Conservation (phyloP, 805 yeast species). For the Yamadazyma insecticola region DNA sequence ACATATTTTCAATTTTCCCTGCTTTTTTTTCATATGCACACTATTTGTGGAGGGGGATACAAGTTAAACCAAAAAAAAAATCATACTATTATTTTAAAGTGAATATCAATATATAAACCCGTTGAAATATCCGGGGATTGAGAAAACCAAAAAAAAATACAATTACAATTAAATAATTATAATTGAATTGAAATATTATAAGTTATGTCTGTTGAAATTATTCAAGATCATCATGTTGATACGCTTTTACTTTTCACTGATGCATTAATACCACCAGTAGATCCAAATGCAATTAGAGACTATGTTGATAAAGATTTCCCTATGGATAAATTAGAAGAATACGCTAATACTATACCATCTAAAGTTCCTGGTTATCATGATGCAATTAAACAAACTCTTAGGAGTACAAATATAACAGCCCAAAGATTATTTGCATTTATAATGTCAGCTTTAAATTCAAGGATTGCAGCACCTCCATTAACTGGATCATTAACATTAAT, state of each 20-base stretch:
- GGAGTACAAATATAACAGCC: conserved; percentile 13
- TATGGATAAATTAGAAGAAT: conserved; percentile 23
- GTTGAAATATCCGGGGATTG: too few species aligned
- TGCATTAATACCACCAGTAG: conserved; percentile 29
- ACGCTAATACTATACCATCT: conserved; percentile 25
- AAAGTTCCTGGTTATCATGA: conserved; percentile 22
- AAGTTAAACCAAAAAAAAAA: too few species aligned
- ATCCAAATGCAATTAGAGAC: conserved; percentile 22
- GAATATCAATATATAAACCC: too few species aligned
- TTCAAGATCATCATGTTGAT: conserved; percentile 19
- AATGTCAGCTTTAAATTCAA: conserved; percentile 23
- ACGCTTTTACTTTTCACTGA: conserved; percentile 27
- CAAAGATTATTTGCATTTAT: conserved; percentile 19
- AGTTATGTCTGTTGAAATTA: conserved; percentile 1
- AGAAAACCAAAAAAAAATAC: too few species aligned
- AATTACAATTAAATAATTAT: too few species aligned
- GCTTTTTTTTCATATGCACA: too few species aligned
- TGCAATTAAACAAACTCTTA: conserved; percentile 11
- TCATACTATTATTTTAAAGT: too few species aligned
- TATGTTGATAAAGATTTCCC: conserved; percentile 22
- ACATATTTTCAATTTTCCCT: too few species aligned
- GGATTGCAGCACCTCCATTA: conserved; percentile 26
- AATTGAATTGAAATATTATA: neutral
- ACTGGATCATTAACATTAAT: conserved; percentile 32
- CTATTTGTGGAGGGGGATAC: too few species aligned